Evolutionary conservation across 2,329 filamentous ascomycete genomes (phyloP).

Genomic region (Fragosphaeria purpurea): DNA sequence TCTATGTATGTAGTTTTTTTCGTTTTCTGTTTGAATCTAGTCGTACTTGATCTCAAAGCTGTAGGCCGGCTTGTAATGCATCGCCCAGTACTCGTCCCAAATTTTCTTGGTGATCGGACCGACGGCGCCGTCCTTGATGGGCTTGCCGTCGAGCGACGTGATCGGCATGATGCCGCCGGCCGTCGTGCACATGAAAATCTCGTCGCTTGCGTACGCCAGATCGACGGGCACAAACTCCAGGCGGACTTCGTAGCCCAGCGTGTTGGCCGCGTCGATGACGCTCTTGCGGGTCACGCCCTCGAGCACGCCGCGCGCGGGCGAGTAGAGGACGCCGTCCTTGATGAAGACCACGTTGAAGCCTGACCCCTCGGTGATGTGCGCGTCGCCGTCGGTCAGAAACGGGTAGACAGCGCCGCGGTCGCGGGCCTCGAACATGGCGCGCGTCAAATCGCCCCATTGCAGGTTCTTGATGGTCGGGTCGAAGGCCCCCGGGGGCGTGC

Average conservation of each 20-base stretch:
- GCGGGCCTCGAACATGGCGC: conserved; percentile 32
- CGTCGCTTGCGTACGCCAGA: conserved; percentile 31
- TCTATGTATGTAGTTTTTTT: too few species aligned
- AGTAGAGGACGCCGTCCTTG: conserved; percentile 34
- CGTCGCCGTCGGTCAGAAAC: conserved; percentile 40
- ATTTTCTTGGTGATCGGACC: conserved; percentile 36
- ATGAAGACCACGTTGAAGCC: conserved; percentile 32
- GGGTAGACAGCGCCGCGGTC: conserved; percentile 38
- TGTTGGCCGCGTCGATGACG: conserved; percentile 32
- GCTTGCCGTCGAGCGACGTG: conserved; percentile 32
- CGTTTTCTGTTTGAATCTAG: neutral
- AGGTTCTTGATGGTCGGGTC: conserved; percentile 43
- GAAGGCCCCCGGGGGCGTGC: conserved; percentile 32
- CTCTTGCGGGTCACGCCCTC: conserved; percentile 38
- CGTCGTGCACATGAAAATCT: conserved; percentile 43
- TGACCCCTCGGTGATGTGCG: conserved; percentile 37
- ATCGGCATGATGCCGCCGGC: conserved; percentile 45
- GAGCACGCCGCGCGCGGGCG: conserved; percentile 36
- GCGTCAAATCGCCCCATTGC: conserved; percentile 38
- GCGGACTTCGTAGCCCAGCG: conserved; percentile 23
- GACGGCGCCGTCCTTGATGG: conserved; percentile 30
- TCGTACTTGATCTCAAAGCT: conserved; percentile 25
- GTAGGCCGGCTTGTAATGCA: conserved; percentile 31
- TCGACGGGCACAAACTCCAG: conserved; percentile 32
- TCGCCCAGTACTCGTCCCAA: conserved; percentile 40